A percentile compares a stretch with the other conserved stretches of the same genome.
Conservation (phyloP, 768 basidiomycete genomes). For the Tricholoma flavovirens region DNA sequence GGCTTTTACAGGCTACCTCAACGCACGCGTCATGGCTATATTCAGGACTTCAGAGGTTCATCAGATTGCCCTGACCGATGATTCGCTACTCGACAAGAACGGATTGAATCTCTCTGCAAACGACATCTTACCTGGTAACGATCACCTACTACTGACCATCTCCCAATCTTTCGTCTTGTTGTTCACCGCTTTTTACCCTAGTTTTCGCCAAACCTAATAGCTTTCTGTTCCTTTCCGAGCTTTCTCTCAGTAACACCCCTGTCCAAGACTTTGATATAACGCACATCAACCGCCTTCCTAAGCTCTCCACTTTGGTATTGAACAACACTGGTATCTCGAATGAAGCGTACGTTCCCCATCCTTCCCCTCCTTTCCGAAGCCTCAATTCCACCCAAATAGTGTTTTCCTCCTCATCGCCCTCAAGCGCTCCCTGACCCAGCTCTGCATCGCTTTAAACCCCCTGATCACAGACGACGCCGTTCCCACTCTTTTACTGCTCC, state of each 20-base stretch:
- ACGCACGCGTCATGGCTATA: slow-evolving; percentile 34
- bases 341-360: slow-evolving; percentile 43
- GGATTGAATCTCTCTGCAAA: slow-evolving; percentile 43
- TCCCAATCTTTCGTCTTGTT: slow-evolving; percentile 1
- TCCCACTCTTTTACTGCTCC: slow-evolving; percentile 46
- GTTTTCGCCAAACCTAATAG: slow-evolving; percentile 47
- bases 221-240: slow-evolving; percentile 43
- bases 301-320: slow-evolving; percentile 39
- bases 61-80: slow-evolving; percentile 37
- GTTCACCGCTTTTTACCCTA: slow-evolving; percentile 16
- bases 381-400: slow-evolving; percentile 26
- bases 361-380: neutral
- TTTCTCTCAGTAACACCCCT: slow-evolving; percentile 42
- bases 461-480: slow-evolving; percentile 51
- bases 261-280: slow-evolving; percentile 45
- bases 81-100: slow-evolving; percentile 41
- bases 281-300: slow-evolving; percentile 49
- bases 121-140: slow-evolving; percentile 38
- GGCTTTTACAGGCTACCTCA: slow-evolving; percentile 38
- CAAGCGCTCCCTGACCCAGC: slow-evolving; percentile 44
- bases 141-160: neutral
- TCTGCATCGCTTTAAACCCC: slow-evolving; percentile 49
- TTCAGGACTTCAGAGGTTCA: slow-evolving; percentile 43
- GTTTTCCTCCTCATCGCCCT: slow-evolving; percentile 53
- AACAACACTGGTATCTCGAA: slow-evolving; percentile 53